Conservation (phyloP, 495 filamentous ascomycete species). For the Echria macrotheca region DNA sequence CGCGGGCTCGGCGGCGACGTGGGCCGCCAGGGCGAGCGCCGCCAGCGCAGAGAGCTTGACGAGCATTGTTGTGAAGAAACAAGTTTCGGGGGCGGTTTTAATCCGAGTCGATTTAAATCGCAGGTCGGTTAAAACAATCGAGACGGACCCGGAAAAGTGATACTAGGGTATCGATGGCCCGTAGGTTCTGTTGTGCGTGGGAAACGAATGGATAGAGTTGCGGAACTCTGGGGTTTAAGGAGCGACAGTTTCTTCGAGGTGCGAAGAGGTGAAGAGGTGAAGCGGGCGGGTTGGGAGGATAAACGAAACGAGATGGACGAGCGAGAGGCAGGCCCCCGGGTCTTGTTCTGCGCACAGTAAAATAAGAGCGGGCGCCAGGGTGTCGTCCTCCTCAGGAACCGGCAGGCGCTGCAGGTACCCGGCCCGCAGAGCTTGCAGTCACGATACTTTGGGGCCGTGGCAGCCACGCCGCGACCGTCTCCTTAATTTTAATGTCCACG, state of each 20-base stretch:
- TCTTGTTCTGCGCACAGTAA: slow-evolving; percentile 6
- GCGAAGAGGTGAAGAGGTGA: slow-evolving; percentile 13
- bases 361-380: slow-evolving; percentile 16
- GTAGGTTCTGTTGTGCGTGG: slow-evolving; percentile 16
- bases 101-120: not conserved
- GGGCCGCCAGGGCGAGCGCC: slow-evolving; percentile 34
- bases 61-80: slow-evolving; percentile 31
- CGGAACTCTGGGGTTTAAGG: slow-evolving; percentile 27
- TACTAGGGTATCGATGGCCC: not conserved
- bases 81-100: not conserved
- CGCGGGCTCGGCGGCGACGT: slow-evolving; percentile 34
- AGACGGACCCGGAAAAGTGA: not conserved
- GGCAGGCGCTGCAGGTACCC: not conserved
- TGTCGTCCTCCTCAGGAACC: not conserved
- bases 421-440: not conserved
- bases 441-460: slow-evolving; percentile 11
- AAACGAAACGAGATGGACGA: slow-evolving; percentile 9
- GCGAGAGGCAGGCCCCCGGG: slow-evolving; percentile 1
- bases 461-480: slow-evolving; percentile 16
- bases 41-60: slow-evolving; percentile 35
- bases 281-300: slow-evolving; percentile 10
- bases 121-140: not conserved
- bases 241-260: slow-evolving; percentile 23
- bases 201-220: slow-evolving; percentile 32
- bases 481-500: slow-evolving; percentile 29